Conservation (phyloP, 2,329 filamentous ascomycete species). For the Aspergillus candidus region DNA sequence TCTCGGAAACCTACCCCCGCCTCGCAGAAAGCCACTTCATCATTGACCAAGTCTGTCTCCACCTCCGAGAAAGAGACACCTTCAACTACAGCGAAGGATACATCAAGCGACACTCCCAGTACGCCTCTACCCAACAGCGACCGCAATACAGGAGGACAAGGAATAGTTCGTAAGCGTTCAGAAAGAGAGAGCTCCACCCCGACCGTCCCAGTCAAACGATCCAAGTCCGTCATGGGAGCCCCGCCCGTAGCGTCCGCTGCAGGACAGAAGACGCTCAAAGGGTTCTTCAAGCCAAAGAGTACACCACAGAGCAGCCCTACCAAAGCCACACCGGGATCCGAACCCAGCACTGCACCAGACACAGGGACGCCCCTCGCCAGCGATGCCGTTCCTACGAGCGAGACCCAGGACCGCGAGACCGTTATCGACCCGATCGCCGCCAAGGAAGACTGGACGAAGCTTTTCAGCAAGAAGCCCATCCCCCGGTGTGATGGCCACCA, state of each 20-base stretch:
- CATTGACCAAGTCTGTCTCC: neutral
- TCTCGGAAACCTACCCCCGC: conserved; percentile 47
- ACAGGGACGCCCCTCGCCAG: neutral
- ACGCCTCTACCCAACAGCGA: neutral
- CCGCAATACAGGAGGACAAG: conserved; percentile 2
- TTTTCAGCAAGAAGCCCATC: conserved; percentile 67
- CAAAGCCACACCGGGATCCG: neutral
- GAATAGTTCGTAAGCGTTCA: conserved; percentile 34
- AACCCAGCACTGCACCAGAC: neutral
- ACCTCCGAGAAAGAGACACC: neutral
- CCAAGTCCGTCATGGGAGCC: conserved; percentile 38
- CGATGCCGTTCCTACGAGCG: conserved; percentile 3
- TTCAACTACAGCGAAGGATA: neutral
- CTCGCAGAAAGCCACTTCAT: conserved; percentile 10
- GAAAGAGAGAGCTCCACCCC: conserved; percentile 23
- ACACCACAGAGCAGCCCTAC: conserved; percentile 7
- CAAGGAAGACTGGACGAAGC: conserved; percentile 78
- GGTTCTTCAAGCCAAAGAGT: conserved; percentile 68
- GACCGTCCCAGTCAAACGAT: conserved; percentile 42
- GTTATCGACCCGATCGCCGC: conserved; percentile 62
- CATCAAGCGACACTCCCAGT: neutral
- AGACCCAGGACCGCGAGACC: conserved; percentile 38
- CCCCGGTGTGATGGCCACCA: conserved; percentile 78
- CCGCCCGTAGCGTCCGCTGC: conserved; percentile 29
- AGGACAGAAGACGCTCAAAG: conserved; percentile 61